These are phyloP conservation scores for Echinosophora koreensis DNA, from an alignment of 306 rosid genomes.

Conservation along the genomic window DNA sequence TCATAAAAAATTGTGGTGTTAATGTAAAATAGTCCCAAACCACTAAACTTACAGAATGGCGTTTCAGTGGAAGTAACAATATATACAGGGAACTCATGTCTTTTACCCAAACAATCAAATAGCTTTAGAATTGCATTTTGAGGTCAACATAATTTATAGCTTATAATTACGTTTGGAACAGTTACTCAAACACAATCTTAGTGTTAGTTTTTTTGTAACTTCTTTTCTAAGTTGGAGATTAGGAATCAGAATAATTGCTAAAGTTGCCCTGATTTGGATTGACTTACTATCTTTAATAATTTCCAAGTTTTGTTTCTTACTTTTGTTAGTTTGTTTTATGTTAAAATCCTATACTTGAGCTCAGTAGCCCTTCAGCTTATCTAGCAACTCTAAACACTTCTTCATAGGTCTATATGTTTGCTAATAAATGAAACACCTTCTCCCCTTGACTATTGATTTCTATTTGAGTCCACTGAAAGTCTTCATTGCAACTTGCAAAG, in stretches of 20 bases:
- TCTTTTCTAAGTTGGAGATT: neutral
- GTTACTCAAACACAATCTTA: constrained; percentile 4
- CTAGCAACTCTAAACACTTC: neutral
- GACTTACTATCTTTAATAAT: neutral
- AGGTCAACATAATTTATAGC: no score
- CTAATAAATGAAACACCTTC: no score
- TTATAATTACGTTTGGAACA: neutral
- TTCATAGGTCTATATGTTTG: no score
- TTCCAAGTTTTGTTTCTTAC: neutral
- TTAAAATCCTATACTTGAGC: neutral
- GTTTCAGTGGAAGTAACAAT: no score
- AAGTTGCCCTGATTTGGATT: constrained; percentile 9
- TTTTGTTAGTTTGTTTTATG: neutral
- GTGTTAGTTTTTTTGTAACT: neutral
- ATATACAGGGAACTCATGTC: no score
- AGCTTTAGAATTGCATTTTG: neutral
- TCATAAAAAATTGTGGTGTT: no score
- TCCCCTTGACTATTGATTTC: no score
- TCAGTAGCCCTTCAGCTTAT: neutral
- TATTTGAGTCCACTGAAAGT: no score
- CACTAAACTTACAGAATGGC: no score
- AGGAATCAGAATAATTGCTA: constrained; percentile 4
- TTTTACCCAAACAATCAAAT: neutral
- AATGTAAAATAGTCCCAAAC: no score
- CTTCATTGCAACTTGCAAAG: neutral